Conservation (phyloP, 345 rosid species). For the Lumnitzera racemosa region DNA sequence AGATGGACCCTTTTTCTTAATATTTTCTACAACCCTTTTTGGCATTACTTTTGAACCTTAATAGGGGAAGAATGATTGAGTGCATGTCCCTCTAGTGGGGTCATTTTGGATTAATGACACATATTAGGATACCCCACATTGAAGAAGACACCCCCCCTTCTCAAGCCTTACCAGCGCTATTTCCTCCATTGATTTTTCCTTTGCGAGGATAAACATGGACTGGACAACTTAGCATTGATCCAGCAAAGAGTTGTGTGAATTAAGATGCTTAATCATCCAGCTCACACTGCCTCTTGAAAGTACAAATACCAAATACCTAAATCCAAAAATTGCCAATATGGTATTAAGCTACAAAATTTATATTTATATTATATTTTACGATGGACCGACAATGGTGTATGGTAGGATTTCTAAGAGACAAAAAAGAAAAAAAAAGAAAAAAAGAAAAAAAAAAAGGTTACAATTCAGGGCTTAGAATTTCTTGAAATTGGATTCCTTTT, state of each 20-base stretch:
- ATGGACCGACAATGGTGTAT: no score
- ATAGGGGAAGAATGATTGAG: conserved; percentile 22
- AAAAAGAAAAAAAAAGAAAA: no score
- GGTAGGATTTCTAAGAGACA: no score
- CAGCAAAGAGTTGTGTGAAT: no score
- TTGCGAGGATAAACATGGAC: conserved; percentile 14
- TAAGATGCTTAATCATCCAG: no score
- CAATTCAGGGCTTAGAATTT: no score
- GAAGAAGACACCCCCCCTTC: neutral
- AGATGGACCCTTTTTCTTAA: neutral
- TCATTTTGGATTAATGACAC: conserved; percentile 27
- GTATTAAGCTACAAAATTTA: no score
- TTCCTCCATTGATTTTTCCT: conserved; percentile 4
- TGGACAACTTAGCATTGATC: conserved; percentile 1
- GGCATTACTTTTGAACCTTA: conserved; percentile 26
- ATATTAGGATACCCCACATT: conserved; percentile 16
- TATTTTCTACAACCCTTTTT: conserved; percentile 14
- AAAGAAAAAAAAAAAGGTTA: no score
- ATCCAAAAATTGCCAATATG: neutral
- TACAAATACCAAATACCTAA: conserved; percentile 15
- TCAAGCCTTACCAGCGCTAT: conserved; percentile 18
- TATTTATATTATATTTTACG: no score
- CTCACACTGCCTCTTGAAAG: conserved; percentile 12
- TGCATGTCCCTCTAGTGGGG: conserved; percentile 24
- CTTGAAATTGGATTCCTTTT: no score